Percentiles rank a stretch among this genome's conserved stretches.
These are phyloP conservation scores for Penicillium sp. DNA, from an alignment of 2,329 filamentous ascomycete species.

Conservation along the genomic window DNA sequence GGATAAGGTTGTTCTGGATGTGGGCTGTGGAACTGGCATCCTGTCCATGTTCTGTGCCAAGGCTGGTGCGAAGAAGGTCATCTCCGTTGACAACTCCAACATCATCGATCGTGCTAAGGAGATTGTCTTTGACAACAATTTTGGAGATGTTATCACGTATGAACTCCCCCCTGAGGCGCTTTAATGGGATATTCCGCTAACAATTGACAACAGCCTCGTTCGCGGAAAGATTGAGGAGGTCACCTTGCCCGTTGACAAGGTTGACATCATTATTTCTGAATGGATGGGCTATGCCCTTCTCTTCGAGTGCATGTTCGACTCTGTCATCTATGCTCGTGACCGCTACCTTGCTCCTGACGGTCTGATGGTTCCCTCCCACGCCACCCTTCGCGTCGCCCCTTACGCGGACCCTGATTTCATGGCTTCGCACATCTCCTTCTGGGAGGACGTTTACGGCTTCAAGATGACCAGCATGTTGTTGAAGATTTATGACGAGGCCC, in stretches of 20 bases:
- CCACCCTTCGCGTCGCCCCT: constrained; percentile 79
- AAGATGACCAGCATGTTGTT: constrained; percentile 89
- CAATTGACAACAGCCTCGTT: constrained; percentile 55
- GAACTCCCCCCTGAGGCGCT: constrained; percentile 7
- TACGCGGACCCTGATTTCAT: constrained; percentile 76
- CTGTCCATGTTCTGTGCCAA: constrained; percentile 92
- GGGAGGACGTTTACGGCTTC: constrained; percentile 92
- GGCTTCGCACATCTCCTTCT: constrained; percentile 76
- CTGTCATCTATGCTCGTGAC: constrained; percentile 84
- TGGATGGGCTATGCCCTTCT: constrained; percentile 97
- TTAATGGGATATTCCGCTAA: constrained; percentile 4
- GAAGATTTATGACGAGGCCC: constrained; percentile 77
- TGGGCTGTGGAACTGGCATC: constrained; percentile 84
- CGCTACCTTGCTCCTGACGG: constrained; percentile 78
- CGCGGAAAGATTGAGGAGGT: constrained; percentile 89
- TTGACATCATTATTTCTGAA: constrained; percentile 94
- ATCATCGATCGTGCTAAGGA: constrained; percentile 86
- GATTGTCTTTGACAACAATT: constrained; percentile 79
- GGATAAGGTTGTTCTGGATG: constrained; percentile 84
- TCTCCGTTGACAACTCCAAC: constrained; percentile 88
- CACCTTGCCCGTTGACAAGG: constrained; percentile 70
- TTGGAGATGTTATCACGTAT: constrained; percentile 69
- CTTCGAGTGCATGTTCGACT: constrained; percentile 95
- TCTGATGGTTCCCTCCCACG: constrained; percentile 82
- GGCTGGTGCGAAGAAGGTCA: constrained; percentile 81